These are phyloP conservation scores for Ambrosiella xylebori DNA, from an alignment of 2,329 filamentous ascomycete species.

Conservation along the genomic window DNA sequence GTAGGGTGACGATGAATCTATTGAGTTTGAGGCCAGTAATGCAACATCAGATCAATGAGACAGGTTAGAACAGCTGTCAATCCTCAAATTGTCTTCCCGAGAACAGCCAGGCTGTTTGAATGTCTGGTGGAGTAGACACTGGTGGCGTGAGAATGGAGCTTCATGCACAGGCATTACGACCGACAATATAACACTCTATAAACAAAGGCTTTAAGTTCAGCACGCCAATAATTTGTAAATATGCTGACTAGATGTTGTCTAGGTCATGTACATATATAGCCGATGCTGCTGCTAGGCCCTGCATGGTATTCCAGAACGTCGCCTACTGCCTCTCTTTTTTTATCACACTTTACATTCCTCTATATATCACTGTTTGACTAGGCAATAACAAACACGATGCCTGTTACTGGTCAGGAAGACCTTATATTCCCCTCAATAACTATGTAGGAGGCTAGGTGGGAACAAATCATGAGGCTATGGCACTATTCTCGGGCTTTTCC, in stretches of 20 bases:
- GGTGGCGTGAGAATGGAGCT: no score
- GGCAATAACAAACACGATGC: background rate
- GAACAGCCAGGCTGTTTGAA: no score
- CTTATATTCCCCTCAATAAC: background rate
- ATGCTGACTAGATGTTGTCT: background rate
- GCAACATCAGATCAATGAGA: no score
- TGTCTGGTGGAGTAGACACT: no score
- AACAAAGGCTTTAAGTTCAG: no score
- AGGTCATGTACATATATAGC: background rate
- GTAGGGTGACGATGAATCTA: background rate
- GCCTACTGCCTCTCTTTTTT: background rate
- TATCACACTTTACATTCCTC: background rate
- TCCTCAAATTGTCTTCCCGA: no score
- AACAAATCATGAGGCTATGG: slow-evolving; percentile 1
- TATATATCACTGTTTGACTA: background rate
- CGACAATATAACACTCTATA: no score
- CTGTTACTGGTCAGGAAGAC: background rate
- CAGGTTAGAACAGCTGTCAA: no score
- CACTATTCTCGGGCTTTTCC: background rate
- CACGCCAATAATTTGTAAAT: background rate
- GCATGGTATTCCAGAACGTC: background rate
- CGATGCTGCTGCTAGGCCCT: background rate
- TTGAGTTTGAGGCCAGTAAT: background rate
- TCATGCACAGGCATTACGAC: no score
- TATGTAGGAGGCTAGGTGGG: background rate